Evolutionary conservation across 768 basidiomycete species (phyloP).

Genomic region (Phaffia tasmanica): DNA sequence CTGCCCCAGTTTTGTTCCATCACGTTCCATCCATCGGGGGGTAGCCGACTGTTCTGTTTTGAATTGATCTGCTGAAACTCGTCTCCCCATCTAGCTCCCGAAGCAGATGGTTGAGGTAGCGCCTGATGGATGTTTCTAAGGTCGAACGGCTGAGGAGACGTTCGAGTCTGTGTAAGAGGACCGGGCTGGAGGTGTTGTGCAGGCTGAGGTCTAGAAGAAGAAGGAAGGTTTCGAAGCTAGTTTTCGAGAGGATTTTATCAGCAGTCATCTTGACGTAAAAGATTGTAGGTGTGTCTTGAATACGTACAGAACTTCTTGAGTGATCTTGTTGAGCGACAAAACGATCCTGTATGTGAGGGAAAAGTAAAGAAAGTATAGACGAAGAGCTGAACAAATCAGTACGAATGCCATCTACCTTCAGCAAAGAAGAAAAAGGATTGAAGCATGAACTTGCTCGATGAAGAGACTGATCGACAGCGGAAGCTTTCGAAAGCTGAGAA

Average conservation of each 20-base stretch:
- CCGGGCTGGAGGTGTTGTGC: background rate
- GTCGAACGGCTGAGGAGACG: slow-evolving; percentile 13
- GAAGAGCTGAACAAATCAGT: slow-evolving; percentile 10
- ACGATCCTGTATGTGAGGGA: background rate
- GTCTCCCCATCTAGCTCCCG: background rate
- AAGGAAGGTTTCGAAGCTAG: slow-evolving; percentile 20
- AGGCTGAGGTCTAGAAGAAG: slow-evolving; percentile 3
- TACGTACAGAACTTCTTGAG: too few relatives aligned
- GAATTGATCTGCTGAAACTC: slow-evolving; percentile 1
- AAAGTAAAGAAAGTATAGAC: background rate
- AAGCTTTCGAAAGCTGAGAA: slow-evolving; percentile 15
- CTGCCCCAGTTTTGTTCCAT: slow-evolving; percentile 2
- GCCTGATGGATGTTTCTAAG: slow-evolving; percentile 14
- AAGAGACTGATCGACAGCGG: slow-evolving; percentile 6
- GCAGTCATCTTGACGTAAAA: background rate
- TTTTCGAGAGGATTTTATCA: background rate
- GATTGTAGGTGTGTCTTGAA: background rate
- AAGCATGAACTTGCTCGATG: slow-evolving; percentile 14
- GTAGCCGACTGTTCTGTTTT: background rate
- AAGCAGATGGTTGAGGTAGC: background rate
- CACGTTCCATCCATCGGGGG: background rate
- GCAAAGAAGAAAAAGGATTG: background rate
- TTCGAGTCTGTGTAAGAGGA: background rate
- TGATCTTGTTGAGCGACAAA: background rate
- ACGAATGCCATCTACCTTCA: background rate